Evolutionary conservation across 164 flowering plant genomes (phyloP).

Genomic region (Echeveria elegans): DNA sequence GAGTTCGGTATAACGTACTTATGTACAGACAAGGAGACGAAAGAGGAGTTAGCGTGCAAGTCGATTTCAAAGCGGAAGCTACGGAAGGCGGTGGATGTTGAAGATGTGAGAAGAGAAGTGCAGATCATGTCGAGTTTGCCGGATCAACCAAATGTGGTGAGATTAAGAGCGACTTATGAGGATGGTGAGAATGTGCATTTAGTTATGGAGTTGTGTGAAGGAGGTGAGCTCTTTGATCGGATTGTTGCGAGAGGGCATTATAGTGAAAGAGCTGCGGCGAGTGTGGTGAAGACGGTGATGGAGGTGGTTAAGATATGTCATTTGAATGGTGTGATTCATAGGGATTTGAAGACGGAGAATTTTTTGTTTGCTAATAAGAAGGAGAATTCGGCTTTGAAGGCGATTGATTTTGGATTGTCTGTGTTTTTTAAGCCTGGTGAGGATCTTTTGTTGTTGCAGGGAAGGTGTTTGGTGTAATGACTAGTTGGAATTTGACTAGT

Average conservation of each 20-base stretch:
- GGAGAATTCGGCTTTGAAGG: constrained; percentile 72
- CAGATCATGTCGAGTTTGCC: constrained; percentile 82
- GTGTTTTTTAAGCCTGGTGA: constrained; percentile 75
- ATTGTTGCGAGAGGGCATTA: constrained; percentile 93
- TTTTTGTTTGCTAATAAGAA: constrained; percentile 83
- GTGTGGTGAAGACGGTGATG: constrained; percentile 63
- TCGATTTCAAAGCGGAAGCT: constrained; percentile 90
- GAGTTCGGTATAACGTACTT: constrained; percentile 93
- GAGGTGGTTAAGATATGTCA: constrained; percentile 97
- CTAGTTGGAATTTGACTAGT: not conserved
- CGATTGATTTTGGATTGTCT: constrained; percentile 91
- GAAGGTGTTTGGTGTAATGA: constrained; percentile 7
- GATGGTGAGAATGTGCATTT: constrained; percentile 78
- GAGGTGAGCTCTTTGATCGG: constrained; percentile 91
- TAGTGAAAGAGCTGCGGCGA: constrained; percentile 83
- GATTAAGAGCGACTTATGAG: constrained; percentile 73
- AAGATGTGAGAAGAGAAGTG: constrained; percentile 86
- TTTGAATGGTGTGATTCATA: constrained; percentile 79
- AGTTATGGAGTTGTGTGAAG: constrained; percentile 98
- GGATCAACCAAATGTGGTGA: constrained; percentile 68
- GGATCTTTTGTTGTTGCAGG: constrained; percentile 1
- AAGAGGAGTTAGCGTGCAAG: constrained; percentile 70
- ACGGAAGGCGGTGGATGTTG: constrained; percentile 75
- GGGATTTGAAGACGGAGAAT: constrained; percentile 95
- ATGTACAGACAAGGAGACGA: constrained; percentile 72